These are phyloP conservation scores for Anthoceros angustus DNA, from an alignment of 225 moss, liverwort and hornwort genomes.

Conservation along the genomic window DNA sequence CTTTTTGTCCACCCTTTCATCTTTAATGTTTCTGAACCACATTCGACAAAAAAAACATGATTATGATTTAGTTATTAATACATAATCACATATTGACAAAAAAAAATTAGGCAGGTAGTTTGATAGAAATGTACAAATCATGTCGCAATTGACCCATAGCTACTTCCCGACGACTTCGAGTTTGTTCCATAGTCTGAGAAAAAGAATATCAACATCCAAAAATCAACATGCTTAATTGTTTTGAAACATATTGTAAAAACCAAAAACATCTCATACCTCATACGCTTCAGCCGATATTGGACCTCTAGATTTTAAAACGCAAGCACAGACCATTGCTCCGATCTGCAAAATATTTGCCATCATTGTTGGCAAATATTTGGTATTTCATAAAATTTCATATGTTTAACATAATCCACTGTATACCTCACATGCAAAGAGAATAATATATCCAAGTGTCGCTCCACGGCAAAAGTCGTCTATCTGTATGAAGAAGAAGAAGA, in stretches of 20 bases:
- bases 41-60: background rate
- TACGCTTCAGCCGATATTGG: background rate
- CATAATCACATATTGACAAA: background rate
- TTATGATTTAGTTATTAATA: background rate
- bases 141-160: conserved; percentile 2
- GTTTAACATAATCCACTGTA: background rate
- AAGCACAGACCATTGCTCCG: background rate
- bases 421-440: conserved; percentile 1
- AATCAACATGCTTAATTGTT: background rate
- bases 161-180: background rate
- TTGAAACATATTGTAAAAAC: background rate
- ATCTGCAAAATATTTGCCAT: background rate
- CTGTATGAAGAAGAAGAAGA: too few species aligned
- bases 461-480: conserved; percentile 1
- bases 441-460: background rate
- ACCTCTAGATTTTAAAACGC: background rate
- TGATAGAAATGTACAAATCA: background rate
- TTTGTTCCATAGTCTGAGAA: background rate
- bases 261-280: background rate
- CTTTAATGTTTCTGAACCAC: background rate
- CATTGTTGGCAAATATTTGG: too few species aligned
- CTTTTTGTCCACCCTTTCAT: background rate
- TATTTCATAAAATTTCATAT: background rate
- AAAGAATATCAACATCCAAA: background rate
- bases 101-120: background rate